Conservation (phyloP, 176 grass and related monocot genomes). For the Rhynchospora pubera region DNA sequence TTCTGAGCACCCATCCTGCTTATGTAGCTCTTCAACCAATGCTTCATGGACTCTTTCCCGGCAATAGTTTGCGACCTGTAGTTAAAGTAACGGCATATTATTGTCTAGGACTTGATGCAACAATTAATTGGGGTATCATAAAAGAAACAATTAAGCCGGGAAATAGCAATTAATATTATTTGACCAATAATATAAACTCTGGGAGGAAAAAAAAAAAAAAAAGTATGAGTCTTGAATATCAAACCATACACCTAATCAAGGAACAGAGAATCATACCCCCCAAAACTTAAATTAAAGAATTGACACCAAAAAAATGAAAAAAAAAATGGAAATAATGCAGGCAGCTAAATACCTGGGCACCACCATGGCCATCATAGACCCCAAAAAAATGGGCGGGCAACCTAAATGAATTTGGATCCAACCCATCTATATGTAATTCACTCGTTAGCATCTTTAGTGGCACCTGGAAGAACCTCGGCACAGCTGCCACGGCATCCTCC, state of each 20-base stretch:
- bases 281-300: background rate
- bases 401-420: conserved; percentile 53
- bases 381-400: conserved; percentile 71
- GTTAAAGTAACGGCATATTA: conserved; percentile 2
- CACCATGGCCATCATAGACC: conserved; percentile 80
- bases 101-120: background rate
- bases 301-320: background rate
- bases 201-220: background rate
- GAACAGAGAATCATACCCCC: background rate
- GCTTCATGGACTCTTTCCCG: conserved; percentile 38
- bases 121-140: background rate
- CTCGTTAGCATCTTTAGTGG: conserved; percentile 61
- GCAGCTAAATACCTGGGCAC: conserved; percentile 31
- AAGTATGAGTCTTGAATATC: background rate
- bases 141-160: background rate
- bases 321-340: background rate
- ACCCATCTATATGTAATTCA: conserved; percentile 38
- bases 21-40: conserved; percentile 42
- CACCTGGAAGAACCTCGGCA: conserved; percentile 39
- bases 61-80: conserved; percentile 61
- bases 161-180: background rate
- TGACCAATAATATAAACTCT: background rate
- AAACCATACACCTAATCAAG: background rate
- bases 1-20: background rate
- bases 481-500: conserved; percentile 54